phyloP scores from a whole-genome alignment of 352 stramenopile genomes.

The Globisporangium viniferum region DNA sequence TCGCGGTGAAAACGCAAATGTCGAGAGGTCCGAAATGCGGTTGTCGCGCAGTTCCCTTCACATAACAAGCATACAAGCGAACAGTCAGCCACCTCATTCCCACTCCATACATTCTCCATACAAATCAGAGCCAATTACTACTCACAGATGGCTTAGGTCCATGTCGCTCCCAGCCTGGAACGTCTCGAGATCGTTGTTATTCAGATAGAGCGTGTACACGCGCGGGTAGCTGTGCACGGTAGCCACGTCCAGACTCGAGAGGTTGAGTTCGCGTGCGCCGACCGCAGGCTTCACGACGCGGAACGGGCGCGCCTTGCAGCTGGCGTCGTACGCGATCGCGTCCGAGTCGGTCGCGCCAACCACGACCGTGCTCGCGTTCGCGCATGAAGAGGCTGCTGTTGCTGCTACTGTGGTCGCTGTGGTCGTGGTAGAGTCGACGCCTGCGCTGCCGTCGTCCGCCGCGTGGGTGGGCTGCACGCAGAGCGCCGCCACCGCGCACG shows the following conservation, averaged over 20 bases:
- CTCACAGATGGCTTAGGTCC: slow-evolving; percentile 6
- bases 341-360: slow-evolving; percentile 28
- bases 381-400: slow-evolving; percentile 26
- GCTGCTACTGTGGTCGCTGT: not conserved
- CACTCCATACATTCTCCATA: not conserved
- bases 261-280: slow-evolving; percentile 47
- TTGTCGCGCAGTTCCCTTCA: slow-evolving; percentile 12
- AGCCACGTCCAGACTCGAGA: slow-evolving; percentile 58
- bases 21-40: slow-evolving; percentile 11
- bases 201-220: slow-evolving; percentile 27
- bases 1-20: slow-evolving; percentile 3
- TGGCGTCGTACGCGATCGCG: slow-evolving; percentile 51
- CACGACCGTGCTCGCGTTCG: slow-evolving; percentile 42
- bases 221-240: slow-evolving; percentile 44
- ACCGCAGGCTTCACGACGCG: slow-evolving; percentile 29
- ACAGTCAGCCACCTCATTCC: not conserved
- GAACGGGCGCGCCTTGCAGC: slow-evolving; percentile 41
- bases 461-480: not conserved
- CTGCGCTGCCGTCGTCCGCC: not conserved
- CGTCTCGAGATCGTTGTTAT: not conserved
- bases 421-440: not conserved
- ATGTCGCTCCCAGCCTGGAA: not conserved
- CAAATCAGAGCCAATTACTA: not conserved
- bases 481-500: not conserved
- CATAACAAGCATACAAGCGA: not conserved